Percentiles rank a stretch among this genome's conserved stretches.
These are phyloP conservation scores for Xylariaceae sp. DNA, from an alignment of 2,329 filamentous ascomycete genomes.

Conservation along the genomic window DNA sequence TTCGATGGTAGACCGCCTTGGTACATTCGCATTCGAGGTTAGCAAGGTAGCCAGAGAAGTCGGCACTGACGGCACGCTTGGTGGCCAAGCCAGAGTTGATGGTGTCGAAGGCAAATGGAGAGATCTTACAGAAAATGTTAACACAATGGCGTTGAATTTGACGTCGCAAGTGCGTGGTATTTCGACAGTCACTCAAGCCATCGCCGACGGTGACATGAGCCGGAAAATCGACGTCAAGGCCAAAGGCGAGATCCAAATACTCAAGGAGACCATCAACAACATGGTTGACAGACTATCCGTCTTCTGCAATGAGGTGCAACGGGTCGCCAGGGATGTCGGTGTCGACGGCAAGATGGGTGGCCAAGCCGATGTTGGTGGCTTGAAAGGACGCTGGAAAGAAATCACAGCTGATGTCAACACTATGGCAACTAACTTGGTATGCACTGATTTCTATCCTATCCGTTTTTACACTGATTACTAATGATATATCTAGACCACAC, in stretches of 20 bases:
- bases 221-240: constrained; percentile 94
- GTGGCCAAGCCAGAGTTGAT: constrained; percentile 88
- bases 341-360: constrained; percentile 98
- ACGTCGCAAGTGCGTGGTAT: constrained; percentile 82
- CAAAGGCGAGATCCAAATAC: constrained; percentile 86
- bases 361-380: constrained; percentile 88
- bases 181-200: constrained; percentile 89
- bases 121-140: constrained; percentile 87
- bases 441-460: constrained; percentile 15
- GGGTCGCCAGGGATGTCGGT: constrained; percentile 92
- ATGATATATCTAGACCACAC: constrained; percentile 67
- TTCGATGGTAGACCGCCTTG: constrained; percentile 95
- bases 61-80: constrained; percentile 90
- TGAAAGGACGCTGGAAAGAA: constrained; percentile 95
- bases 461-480: background rate
- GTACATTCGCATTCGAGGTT: constrained; percentile 94
- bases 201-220: constrained; percentile 92
- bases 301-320: constrained; percentile 93
- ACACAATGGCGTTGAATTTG: constrained; percentile 68
- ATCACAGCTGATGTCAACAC: constrained; percentile 97
- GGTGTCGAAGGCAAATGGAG: constrained; percentile 98
- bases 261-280: constrained; percentile 98
- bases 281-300: constrained; percentile 95
- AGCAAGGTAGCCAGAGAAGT: constrained; percentile 94
- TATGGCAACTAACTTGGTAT: constrained; percentile 67